These are phyloP conservation scores for Globisporangium mamillatum DNA, from an alignment of 352 stramenopile genomes.

Conservation along the genomic window DNA sequence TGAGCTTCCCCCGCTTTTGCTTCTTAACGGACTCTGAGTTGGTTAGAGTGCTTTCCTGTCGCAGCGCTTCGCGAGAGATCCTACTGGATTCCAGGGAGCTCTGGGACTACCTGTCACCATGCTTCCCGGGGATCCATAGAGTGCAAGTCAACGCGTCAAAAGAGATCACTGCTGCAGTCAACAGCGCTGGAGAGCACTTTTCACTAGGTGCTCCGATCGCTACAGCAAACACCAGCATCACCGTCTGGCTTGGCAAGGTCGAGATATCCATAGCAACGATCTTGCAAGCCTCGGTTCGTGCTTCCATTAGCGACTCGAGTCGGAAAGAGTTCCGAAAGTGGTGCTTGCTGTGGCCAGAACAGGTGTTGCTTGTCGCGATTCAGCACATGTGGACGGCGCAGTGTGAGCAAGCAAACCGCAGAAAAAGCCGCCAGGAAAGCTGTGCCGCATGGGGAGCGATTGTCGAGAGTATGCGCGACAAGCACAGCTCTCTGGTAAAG, in stretches of 20 bases:
- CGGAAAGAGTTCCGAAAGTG: conserved; percentile 84
- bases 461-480: conserved; percentile 26
- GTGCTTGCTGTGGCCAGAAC: conserved; percentile 76
- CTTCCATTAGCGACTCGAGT: conserved; percentile 53
- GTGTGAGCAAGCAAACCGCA: conserved; percentile 44
- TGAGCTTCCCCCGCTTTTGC: conserved; percentile 64
- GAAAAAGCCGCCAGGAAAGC: conserved; percentile 17
- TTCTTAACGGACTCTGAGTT: conserved; percentile 66
- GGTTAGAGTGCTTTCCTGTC: conserved; percentile 37
- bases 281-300: conserved; percentile 61
- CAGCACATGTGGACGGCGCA: conserved; percentile 56
- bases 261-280: conserved; percentile 62
- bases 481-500: conserved; percentile 32
- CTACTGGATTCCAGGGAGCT: conserved; percentile 24
- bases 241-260: conserved; percentile 55
- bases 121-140: conserved; percentile 56
- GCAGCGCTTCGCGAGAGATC: neutral
- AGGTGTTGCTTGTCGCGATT: conserved; percentile 57
- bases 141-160: conserved; percentile 42
- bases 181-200: conserved; percentile 48
- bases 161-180: conserved; percentile 62
- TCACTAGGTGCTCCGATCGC: conserved; percentile 51
- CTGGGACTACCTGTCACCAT: conserved; percentile 43
- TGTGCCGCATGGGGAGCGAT: conserved; percentile 34
- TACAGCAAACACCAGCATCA: conserved; percentile 35